Evolutionary conservation across 2,329 filamentous ascomycete species (phyloP).

Genomic region (Thielaviopsis euricoi): DNA sequence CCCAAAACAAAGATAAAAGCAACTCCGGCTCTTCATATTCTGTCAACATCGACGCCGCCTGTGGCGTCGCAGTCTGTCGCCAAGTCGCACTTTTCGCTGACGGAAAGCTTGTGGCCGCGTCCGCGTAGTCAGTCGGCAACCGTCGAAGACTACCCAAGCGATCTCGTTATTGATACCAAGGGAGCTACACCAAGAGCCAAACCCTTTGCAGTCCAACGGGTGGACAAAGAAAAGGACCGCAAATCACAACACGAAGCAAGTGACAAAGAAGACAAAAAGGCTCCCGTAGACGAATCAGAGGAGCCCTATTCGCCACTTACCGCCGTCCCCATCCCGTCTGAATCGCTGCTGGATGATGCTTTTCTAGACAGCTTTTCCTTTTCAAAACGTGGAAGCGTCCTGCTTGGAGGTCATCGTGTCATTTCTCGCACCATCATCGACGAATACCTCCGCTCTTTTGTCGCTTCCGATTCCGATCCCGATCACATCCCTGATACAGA

Average conservation of each 20-base stretch:
- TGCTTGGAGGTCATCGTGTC: slow-evolving; percentile 17
- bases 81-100: slow-evolving; percentile 8
- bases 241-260: background rate
- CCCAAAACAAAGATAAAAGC: background rate
- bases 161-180: background rate
- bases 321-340: slow-evolving; percentile 38
- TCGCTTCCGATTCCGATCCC: background rate
- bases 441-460: slow-evolving; percentile 3
- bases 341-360: slow-evolving; percentile 39
- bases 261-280: slow-evolving; percentile 12
- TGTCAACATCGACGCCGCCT: background rate
- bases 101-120: slow-evolving; percentile 9
- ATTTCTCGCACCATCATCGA: slow-evolving; percentile 9
- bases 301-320: slow-evolving; percentile 30
- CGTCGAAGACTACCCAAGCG: background rate
- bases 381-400: slow-evolving; percentile 46
- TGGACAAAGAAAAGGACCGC: background rate
- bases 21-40: background rate
- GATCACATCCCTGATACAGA: background rate
- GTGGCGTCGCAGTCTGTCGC: background rate
- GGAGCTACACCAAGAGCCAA: background rate
- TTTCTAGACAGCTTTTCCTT: slow-evolving; percentile 40
- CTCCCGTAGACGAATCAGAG: background rate
- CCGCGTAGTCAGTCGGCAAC: slow-evolving; percentile 1
- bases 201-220: background rate